Conservation (phyloP, 2,329 filamentous ascomycete species). For the Talaromyces sp. region DNA sequence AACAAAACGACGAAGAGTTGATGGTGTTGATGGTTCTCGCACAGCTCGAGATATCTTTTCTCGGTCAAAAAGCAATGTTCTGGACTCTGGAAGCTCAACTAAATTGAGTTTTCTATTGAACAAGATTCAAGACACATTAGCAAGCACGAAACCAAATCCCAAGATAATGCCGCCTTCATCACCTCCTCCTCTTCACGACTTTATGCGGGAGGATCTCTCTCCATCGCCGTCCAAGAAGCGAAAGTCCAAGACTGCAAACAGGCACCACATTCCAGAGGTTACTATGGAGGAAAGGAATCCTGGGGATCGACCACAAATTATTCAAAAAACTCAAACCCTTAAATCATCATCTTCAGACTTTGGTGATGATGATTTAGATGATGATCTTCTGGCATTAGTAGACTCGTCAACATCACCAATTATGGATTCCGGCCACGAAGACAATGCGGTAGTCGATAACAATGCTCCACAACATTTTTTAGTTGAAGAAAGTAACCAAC, state of each 20-base stretch:
- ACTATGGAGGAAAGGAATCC: constrained; percentile 12
- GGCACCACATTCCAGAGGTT: constrained; percentile 17
- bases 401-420: constrained; percentile 34
- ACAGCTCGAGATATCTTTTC: constrained; percentile 47
- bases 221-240: constrained; percentile 30
- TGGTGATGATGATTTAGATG: constrained; percentile 47
- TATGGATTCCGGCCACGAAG: constrained; percentile 1
- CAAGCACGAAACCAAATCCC: constrained; percentile 31
- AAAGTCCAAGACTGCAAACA: constrained; percentile 2
- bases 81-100: constrained; percentile 43
- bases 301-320: constrained; percentile 15
- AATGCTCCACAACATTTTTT: constrained; percentile 5
- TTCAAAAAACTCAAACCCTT: constrained; percentile 17
- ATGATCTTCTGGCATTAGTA: constrained; percentile 43
- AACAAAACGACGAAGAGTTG: constrained; percentile 61
- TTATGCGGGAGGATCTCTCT: constrained; percentile 30
- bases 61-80: constrained; percentile 39
- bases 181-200: constrained; percentile 37
- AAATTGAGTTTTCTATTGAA: constrained; percentile 60
- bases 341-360: constrained; percentile 44
- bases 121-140: constrained; percentile 57
- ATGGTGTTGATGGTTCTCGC: constrained; percentile 44
- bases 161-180: constrained; percentile 43
- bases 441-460: neutral
- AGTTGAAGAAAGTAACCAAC: neutral